Conservation (phyloP, 2,329 filamentous ascomycete genomes). For the Fusarium pseudocircinatum region DNA sequence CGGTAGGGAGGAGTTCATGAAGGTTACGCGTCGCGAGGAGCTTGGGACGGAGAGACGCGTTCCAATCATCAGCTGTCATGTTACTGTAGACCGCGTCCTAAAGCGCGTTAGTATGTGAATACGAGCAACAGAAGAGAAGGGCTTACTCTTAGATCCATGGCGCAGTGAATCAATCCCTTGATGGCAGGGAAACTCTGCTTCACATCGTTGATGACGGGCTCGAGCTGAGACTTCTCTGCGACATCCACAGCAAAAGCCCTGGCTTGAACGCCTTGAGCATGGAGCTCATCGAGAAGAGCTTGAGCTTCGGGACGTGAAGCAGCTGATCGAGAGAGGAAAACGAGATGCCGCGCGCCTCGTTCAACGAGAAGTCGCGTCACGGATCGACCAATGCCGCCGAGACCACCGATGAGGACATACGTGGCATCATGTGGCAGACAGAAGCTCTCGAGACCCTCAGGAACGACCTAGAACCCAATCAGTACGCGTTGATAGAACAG, state of each 20-base stretch:
- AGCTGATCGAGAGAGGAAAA: constrained; percentile 44
- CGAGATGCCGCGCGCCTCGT: constrained; percentile 40
- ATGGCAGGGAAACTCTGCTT: constrained; percentile 25
- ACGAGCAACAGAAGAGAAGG: rapidly evolving
- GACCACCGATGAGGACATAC: constrained; percentile 41
- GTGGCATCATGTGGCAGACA: background rate
- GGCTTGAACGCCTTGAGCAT: background rate
- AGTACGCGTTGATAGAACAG: background rate
- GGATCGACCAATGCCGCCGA: constrained; percentile 38
- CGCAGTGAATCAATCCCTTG: constrained; percentile 42
- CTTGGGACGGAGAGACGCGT: background rate
- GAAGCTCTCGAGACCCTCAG: background rate
- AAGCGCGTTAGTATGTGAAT: background rate
- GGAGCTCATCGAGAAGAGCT: background rate
- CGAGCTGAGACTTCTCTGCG: constrained; percentile 23
- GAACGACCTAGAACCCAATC: background rate
- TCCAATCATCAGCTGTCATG: background rate
- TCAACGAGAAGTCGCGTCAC: constrained; percentile 33
- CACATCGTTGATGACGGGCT: constrained; percentile 16
- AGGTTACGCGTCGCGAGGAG: background rate
- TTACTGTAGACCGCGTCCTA: background rate
- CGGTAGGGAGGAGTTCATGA: background rate
- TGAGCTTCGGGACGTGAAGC: background rate
- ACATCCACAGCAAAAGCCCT: background rate
- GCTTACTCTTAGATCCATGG: constrained; percentile 37